These are phyloP conservation scores for Dothidotthia symphoricarpi DNA, from an alignment of 2,329 filamentous ascomycete genomes.

Conservation along the genomic window DNA sequence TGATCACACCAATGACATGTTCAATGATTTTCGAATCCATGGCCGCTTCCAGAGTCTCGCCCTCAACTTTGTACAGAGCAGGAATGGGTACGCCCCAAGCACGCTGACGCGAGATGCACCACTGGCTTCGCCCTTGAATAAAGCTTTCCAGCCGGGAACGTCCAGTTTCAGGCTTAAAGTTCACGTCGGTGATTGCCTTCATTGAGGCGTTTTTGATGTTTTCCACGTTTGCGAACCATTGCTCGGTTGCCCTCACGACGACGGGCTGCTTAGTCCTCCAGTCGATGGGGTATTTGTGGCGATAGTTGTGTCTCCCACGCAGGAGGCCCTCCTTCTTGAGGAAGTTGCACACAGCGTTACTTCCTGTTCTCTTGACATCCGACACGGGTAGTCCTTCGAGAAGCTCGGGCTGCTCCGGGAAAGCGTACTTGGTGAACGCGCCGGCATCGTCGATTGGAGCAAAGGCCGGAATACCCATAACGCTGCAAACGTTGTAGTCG, in stretches of 20 bases:
- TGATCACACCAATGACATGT: conserved; percentile 79
- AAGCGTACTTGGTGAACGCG: conserved; percentile 74
- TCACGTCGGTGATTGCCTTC: conserved; percentile 65
- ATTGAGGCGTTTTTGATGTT: conserved; percentile 75
- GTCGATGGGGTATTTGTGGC: conserved; percentile 96
- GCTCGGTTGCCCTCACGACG: conserved; percentile 85
- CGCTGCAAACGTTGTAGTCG: conserved; percentile 80
- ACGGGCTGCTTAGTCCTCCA: conserved; percentile 95
- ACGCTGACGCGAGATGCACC: conserved; percentile 96
- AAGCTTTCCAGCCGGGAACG: conserved; percentile 78
- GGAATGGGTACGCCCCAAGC: conserved; percentile 97
- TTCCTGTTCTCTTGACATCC: conserved; percentile 55
- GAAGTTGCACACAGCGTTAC: conserved; percentile 66
- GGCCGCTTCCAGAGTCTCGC: conserved; percentile 64
- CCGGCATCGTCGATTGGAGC: conserved; percentile 84
- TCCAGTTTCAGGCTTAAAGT: conserved; percentile 75
- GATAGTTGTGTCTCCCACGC: conserved; percentile 67
- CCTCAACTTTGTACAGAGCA: conserved; percentile 70
- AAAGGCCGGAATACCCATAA: conserved; percentile 67
- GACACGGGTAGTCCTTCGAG: conserved; percentile 73
- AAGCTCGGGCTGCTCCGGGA: conserved; percentile 64
- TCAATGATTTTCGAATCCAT: conserved; percentile 75
- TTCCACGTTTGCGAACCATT: conserved; percentile 95
- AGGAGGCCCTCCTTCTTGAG: conserved; percentile 57
- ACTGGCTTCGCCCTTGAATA: conserved; percentile 82